Evolutionary conservation across 768 basidiomycete species (phyloP).

Genomic region (Mycena filopes): DNA sequence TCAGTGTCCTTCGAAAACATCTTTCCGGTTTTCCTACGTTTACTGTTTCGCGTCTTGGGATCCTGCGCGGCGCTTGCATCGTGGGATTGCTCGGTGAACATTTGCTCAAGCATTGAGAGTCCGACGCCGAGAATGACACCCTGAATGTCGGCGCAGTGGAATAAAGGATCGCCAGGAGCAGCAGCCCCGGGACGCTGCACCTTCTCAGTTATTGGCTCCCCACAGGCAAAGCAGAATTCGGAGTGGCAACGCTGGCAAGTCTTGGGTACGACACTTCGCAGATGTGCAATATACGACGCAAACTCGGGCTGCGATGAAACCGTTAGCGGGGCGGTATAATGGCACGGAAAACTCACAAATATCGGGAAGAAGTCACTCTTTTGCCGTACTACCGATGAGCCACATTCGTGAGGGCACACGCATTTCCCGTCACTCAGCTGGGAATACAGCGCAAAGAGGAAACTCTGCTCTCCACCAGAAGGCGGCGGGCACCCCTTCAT

Average conservation of each 20-base stretch:
- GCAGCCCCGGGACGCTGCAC: slow-evolving; percentile 55
- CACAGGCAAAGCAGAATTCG: slow-evolving; percentile 80
- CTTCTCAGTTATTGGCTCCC: slow-evolving; percentile 67
- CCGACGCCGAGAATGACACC: slow-evolving; percentile 93
- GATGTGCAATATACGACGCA: slow-evolving; percentile 70
- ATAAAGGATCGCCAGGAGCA: slow-evolving; percentile 67
- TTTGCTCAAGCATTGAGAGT: slow-evolving; percentile 83
- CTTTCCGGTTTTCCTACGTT: slow-evolving; percentile 57
- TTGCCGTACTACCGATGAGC: slow-evolving; percentile 64
- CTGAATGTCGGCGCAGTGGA: slow-evolving; percentile 91
- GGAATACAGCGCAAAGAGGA: slow-evolving; percentile 86
- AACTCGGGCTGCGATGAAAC: slow-evolving; percentile 70
- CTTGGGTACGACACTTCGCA: slow-evolving; percentile 66
- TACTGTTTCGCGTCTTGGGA: slow-evolving; percentile 48
- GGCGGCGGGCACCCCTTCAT: slow-evolving; percentile 90
- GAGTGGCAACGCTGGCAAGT: slow-evolving; percentile 71
- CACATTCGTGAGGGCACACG: slow-evolving; percentile 82
- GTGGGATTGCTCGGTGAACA: slow-evolving; percentile 67
- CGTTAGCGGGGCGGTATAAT: slow-evolving; percentile 26
- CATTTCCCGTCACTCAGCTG: slow-evolving; percentile 72
- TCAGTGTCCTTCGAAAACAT: slow-evolving; percentile 29
- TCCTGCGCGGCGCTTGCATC: slow-evolving; percentile 48
- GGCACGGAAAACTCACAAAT: slow-evolving; percentile 68
- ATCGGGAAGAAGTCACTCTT: slow-evolving; percentile 87
- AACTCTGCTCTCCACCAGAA: slow-evolving; percentile 90